A percentile compares a stretch with the other conserved stretches of the same genome.
Conservation (phyloP, 768 basidiomycete species). For the Boletus barrowsii region DNA sequence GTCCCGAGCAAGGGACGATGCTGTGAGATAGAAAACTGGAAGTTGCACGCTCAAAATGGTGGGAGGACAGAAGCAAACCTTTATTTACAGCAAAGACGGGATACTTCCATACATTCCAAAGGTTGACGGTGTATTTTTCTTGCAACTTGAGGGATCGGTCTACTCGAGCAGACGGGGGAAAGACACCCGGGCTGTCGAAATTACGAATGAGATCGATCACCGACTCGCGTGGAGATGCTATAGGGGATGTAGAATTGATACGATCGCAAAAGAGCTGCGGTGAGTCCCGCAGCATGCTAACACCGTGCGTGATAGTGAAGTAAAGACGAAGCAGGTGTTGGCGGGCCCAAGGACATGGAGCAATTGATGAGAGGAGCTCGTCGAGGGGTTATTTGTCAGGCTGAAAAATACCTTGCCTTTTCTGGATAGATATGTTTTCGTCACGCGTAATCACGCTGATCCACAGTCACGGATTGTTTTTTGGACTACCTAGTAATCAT, state of each 20-base stretch:
- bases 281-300: constrained; percentile 26
- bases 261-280: constrained; percentile 16
- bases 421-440: constrained; percentile 20
- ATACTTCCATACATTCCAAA: constrained; percentile 75
- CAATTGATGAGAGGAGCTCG: no score
- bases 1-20: constrained; percentile 51
- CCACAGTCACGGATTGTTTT: background rate
- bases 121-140: constrained; percentile 49
- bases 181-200: constrained; percentile 65
- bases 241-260: constrained; percentile 14
- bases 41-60: background rate
- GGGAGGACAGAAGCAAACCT: constrained; percentile 39
- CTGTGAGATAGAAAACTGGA: constrained; percentile 8
- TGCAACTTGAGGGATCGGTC: constrained; percentile 63
- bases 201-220: constrained; percentile 37
- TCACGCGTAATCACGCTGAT: background rate
- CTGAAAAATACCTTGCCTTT: constrained; percentile 16
- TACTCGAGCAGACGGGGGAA: constrained; percentile 72
- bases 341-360: background rate
- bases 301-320: background rate
- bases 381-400: background rate
- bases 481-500: constrained; percentile 57
- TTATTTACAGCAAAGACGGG: constrained; percentile 63
- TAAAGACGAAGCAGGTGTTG: background rate
- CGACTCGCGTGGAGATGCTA: constrained; percentile 13